Evolutionary conservation across 495 filamentous ascomycete genomes (phyloP), one percentile per base, ranked within the genome.

Genomic region (Tuber melanosporum): DNA sequence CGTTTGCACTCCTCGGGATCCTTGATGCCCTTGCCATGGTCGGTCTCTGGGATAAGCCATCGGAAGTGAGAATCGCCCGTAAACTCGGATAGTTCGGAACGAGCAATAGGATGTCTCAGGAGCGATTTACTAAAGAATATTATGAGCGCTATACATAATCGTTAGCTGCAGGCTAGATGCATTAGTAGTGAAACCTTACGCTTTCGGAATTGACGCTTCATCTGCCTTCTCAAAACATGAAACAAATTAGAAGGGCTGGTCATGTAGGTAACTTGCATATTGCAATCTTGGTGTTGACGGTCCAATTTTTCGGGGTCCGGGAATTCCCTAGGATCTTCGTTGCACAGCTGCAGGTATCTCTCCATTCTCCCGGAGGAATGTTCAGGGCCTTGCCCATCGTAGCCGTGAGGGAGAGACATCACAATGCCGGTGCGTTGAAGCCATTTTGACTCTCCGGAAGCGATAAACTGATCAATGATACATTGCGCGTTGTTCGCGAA

Each of bases 401-500:
- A 99, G 78, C 95, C 95, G 86, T 99, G 95, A 66, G 95, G 95
- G 52, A 99, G 88, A 74, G 93, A 97, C 86, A 98, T 90, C 76
- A 98, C 93, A 62, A 99, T 89, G 80, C 95, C 95, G 76, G 94
- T 96, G 81, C 95, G 91, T 87, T 99, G 95, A 85, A 97, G 90
- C 95, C 95, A 99, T 88, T 99, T 99, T 74, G 92, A 91, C 86
- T 99, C 95, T 82, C 96, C 95, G 66, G 96, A 96, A 62, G 96
- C 95, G 81, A 99, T 90, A 86, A 99, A 99, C 86, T 99, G 95
- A 85, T 99, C 95, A 83, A 98, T 94, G 86, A 99, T 96, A 85
- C 94, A 97, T 85, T 99, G 95, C 70, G 94, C 93, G 85, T 97
- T 98, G 89, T 99, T 99, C 87, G 94, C 95, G 80, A 99, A 99